Conservation (phyloP, 768 basidiomycete species). For the Boletus insuetus region DNA sequence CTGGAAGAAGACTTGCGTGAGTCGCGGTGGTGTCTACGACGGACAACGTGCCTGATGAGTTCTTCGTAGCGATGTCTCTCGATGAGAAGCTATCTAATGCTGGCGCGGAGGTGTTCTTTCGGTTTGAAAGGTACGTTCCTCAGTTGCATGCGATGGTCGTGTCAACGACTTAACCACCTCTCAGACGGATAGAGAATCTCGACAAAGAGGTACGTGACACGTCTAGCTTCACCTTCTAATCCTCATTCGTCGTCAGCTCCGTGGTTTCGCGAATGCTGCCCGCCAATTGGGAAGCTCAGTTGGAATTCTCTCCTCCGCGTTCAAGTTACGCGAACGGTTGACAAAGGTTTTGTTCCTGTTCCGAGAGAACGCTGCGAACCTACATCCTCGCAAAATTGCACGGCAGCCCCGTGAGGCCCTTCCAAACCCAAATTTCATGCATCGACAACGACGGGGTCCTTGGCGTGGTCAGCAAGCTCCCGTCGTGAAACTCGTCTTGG, state of each 20-base stretch:
- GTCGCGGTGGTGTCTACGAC: not conserved
- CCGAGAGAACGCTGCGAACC: constrained; percentile 53
- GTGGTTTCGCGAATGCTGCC: constrained; percentile 54
- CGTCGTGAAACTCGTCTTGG: constrained; percentile 35
- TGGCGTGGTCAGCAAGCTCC: constrained; percentile 37
- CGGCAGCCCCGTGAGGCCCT: constrained; percentile 38
- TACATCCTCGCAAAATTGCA: constrained; percentile 49
- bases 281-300: constrained; percentile 56
- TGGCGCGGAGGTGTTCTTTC: constrained; percentile 47
- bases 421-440: constrained; percentile 37
- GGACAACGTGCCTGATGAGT: constrained; percentile 5
- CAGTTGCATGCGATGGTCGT: not conserved
- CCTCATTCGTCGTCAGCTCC: constrained; percentile 35
- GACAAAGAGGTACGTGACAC: constrained; percentile 43
- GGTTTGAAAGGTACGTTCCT: constrained; percentile 43
- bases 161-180: constrained; percentile 3
- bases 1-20: constrained; percentile 46
- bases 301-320: constrained; percentile 54
- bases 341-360: constrained; percentile 50
- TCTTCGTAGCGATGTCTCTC: constrained; percentile 36
- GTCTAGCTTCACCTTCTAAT: not conserved
- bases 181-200: constrained; percentile 45
- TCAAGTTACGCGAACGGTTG: constrained; percentile 49
- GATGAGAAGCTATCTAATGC: constrained; percentile 51
- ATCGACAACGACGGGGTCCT: constrained; percentile 28